Base-by-base conservation (phyloP, 2,329 filamentous ascomycete genomes). In the Colletotrichum noveboracense region DNA sequence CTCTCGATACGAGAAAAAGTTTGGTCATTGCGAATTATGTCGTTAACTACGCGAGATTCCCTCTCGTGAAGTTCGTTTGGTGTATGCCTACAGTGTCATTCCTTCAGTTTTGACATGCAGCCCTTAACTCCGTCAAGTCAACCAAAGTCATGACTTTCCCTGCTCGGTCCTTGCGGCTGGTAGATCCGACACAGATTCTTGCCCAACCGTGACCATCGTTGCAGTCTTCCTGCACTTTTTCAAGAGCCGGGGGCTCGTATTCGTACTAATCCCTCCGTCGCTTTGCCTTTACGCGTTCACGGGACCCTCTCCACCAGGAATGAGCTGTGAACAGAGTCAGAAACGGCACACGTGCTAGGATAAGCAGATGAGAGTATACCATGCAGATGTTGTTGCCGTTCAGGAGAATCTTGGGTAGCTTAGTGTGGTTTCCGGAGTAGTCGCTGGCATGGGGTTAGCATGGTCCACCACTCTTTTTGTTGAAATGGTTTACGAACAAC, bases 351-450 rank as follows among this genome's bases (percentile, higher is more conserved):
- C 4, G 7, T 9, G 10, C 18, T 18, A 16, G 2, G 14, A 9
- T 2, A 13, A 4, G 7, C 48, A 13, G 18, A 24, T 5, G 9
- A 6, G 1, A 7, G 79, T 89, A 71, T 90, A 98, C 97, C 97
- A 99, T 99, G 94, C 96, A 98, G 78, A 99, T 95, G 82, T 98
- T 98, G 88, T 99, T 99, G 73, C 97, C 97, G 82, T 99, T 99
- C 52, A 99, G 88, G 56, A 99, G 87, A 77, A 99, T 98, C 89
- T 98, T 98, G 67, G 96, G 91, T 55, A 99, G 91, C 85, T 98
- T 98, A 61, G 93, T 94, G 85, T 96, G 94, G 80, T 94, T 92
- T 77, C 96, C 96, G 7, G 93, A 93, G 86, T 98, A 98, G 86
- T 99, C 97, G 84, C 96, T 98, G 68, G 7, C 6, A 55, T n/a